phyloP scores from a whole-genome alignment of 495 filamentous ascomycete genomes.

The Amniculicola lignicola region DNA sequence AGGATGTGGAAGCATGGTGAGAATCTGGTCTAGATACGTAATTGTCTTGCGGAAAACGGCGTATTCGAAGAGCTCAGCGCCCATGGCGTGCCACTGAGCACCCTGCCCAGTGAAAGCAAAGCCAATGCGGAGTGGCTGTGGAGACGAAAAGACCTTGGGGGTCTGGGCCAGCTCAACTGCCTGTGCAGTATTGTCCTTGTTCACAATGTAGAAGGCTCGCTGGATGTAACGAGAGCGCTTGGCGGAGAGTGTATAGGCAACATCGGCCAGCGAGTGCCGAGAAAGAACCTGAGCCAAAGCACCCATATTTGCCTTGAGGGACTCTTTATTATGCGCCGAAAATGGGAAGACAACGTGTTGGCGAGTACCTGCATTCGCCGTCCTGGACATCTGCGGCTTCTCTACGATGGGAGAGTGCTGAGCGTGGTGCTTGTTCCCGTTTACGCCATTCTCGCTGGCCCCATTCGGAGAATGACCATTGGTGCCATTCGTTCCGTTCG shows the following conservation, averaged over 20 bases:
- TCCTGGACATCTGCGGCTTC: neutral
- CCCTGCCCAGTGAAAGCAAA: slow-evolving; percentile 36
- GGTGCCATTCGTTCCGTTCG: neutral
- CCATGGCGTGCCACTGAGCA: slow-evolving; percentile 27
- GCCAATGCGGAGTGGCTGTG: neutral
- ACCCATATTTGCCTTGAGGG: slow-evolving; percentile 1
- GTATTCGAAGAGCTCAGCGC: slow-evolving; percentile 6
- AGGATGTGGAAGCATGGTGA: neutral
- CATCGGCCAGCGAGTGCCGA: slow-evolving; percentile 3
- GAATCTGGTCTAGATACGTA: neutral
- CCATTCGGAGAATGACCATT: neutral
- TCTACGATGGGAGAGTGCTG: neutral
- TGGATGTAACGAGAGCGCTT: neutral
- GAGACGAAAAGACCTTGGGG: neutral
- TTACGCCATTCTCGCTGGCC: neutral
- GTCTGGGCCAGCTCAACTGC: neutral
- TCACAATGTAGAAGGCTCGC: slow-evolving; percentile 2
- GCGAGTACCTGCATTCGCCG: neutral
- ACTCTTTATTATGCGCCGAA: slow-evolving; percentile 10
- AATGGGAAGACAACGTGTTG: slow-evolving; percentile 14
- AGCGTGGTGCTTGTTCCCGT: neutral
- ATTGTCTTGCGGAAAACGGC: slow-evolving; percentile 1
- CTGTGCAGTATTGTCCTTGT: neutral
- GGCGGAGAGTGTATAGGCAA: slow-evolving; percentile 19
- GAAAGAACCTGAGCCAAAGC: neutral